Evolutionary conservation across 1,284 basidiomycete species (phyloP).

Genomic region (Tremellales sp.): DNA sequence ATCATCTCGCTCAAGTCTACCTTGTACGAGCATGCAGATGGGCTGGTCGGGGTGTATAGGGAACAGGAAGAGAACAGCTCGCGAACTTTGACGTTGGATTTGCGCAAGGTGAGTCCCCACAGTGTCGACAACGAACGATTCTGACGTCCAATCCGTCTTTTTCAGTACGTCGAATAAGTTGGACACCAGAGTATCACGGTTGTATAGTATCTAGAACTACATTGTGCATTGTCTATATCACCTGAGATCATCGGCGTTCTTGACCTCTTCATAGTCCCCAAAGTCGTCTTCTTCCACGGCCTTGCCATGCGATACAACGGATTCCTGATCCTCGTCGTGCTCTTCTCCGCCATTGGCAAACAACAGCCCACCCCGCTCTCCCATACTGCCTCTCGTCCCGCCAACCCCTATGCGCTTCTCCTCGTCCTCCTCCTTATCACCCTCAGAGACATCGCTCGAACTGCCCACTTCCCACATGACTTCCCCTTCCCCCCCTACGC

Average conservation of each 20-base stretch:
- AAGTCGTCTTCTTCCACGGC: slow-evolving; percentile 20
- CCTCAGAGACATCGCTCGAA: slow-evolving; percentile 30
- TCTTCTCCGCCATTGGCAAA: slow-evolving; percentile 27
- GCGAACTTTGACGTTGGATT: slow-evolving; percentile 77
- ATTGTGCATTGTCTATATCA: too few relatives aligned
- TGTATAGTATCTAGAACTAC: too few relatives aligned
- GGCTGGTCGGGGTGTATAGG: slow-evolving; percentile 87
- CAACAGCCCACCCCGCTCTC: slow-evolving; percentile 36
- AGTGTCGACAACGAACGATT: too few relatives aligned
- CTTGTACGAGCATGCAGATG: slow-evolving; percentile 80
- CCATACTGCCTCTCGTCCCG: slow-evolving; percentile 20
- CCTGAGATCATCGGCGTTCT: too few relatives aligned
- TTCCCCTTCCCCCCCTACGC: slow-evolving; percentile 18
- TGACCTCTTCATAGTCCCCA: slow-evolving; percentile 31
- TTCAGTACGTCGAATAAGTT: too few relatives aligned
- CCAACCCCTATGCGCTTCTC: slow-evolving; percentile 28
- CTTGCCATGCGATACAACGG: slow-evolving; percentile 17
- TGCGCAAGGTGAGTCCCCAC: slow-evolving; percentile 60
- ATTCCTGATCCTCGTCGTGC: slow-evolving; percentile 22
- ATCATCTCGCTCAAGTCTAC: slow-evolving; percentile 80
- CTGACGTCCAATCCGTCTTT: too few relatives aligned
- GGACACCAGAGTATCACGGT: too few relatives aligned
- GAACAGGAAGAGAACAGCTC: slow-evolving; percentile 92
- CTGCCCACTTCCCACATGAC: slow-evolving; percentile 44
- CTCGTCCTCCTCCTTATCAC: slow-evolving; percentile 18